Evolutionary conservation across 495 filamentous ascomycete species (phyloP), one percentile per base, ranked within the genome.

Genomic region (Xylaria bambusicola): DNA sequence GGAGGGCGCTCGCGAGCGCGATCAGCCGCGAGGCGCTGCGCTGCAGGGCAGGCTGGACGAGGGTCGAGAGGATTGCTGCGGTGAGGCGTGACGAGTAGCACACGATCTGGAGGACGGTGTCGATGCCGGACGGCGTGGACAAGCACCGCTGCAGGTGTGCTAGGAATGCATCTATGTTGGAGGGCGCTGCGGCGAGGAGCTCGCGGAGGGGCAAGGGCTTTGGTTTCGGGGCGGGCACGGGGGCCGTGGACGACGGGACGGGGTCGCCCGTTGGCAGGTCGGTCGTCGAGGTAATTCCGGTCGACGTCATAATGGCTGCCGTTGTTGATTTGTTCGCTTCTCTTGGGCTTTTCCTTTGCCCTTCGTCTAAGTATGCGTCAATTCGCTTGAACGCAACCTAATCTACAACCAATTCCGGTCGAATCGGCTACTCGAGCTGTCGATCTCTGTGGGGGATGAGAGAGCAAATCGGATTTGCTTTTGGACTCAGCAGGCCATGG

Each of bases 11-110:
- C 2, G 77, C 66, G 41, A 79, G 61, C 24, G 77, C 69, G 56
- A 81, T 54, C 62, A 77, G 71, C 23, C 72, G 67, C 38, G 64
- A 62, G 7, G 73, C 76, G 31, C 67, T 71, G 45, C 71, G 72
- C 40, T 67, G 68, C 40, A 77, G 71, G 38, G 75, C 68, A 33
- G 70, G 73, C 52, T 69, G 66, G 17, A 69, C 65, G 31, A 69
- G 64, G 12, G 65, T 45, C 15, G 67, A 63, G 57, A 82, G 75
- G 48, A 77, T 57, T 0, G 75, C 62, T 35, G 77, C 68, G n/a
- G 68, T 55, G 35, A 87, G 73, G 52, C 83, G 76, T 41, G 80
- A 77, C 41, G 84, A 81, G 75, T 93, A 91, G 63, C 86, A 85
- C 61, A 87, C 69, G 54, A 85, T 80, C 41, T 81, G 75, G 56